Conservation (phyloP, 169 alveolate genomes). For the Eimeria mitis region DNA sequence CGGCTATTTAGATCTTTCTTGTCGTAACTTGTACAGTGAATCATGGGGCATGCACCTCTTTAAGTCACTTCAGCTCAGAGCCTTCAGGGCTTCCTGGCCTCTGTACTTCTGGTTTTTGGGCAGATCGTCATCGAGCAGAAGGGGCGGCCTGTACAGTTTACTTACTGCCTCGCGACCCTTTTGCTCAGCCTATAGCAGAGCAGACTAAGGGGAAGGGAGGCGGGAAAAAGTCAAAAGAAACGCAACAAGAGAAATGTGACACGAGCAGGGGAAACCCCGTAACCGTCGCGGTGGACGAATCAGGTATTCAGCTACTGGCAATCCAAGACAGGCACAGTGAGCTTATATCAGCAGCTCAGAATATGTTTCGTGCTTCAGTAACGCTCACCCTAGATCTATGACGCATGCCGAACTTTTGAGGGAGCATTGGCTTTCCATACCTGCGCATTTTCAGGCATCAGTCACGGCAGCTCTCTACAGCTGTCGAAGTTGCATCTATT, state of each 20-base stretch:
- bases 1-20: not conserved
- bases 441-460: conserved; percentile 70
- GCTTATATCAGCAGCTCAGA: not conserved
- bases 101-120: not conserved
- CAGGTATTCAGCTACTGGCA: conserved; percentile 64
- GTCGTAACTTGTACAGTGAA: not conserved
- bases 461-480: conserved; percentile 75
- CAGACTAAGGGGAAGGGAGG: conserved; percentile 62
- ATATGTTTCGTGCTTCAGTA: not conserved
- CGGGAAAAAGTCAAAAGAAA: conserved; percentile 10
- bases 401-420: not conserved
- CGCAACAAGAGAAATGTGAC: conserved; percentile 27
- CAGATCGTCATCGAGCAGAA: conserved; percentile 77
- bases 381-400: not conserved
- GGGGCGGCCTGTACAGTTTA: conserved; percentile 82
- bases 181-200: conserved; percentile 55
- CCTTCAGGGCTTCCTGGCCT: not conserved
- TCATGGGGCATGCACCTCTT: not conserved
- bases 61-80: not conserved
- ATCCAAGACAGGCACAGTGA: conserved; percentile 78
- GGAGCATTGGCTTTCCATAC: not conserved
- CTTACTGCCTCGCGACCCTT: conserved; percentile 63
- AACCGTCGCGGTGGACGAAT: conserved; percentile 66
- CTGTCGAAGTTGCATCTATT: conserved; percentile 73
- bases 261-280: conserved; percentile 77